These are phyloP conservation scores for Thymus quinquecostatus DNA, from an alignment of 257 asterid species.

Conservation along the genomic window DNA sequence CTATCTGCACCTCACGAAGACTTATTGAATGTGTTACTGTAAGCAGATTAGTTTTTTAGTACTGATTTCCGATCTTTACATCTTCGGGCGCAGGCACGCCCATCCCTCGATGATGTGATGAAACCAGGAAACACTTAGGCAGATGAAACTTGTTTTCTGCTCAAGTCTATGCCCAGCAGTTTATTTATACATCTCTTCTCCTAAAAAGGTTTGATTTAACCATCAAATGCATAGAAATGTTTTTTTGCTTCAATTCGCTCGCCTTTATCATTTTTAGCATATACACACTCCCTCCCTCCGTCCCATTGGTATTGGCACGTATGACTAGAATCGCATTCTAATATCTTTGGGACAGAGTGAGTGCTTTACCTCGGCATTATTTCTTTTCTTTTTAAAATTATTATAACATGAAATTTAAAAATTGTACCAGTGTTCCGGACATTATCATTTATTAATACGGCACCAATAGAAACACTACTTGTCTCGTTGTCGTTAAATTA, in stretches of 20 bases:
- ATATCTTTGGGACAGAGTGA: too few relatives aligned
- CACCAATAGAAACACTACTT: too few relatives aligned
- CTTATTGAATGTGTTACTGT: not conserved
- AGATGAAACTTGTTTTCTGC: slow-evolving; percentile 17
- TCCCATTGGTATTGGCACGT: too few relatives aligned
- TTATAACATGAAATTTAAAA: too few relatives aligned
- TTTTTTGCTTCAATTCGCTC: not conserved
- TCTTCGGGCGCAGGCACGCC: slow-evolving; percentile 18
- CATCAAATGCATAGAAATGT: not conserved
- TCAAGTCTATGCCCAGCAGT: not conserved
- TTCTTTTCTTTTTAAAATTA: too few relatives aligned
- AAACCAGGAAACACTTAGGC: slow-evolving; percentile 9
- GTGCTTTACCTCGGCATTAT: too few relatives aligned
- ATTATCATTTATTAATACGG: too few relatives aligned
- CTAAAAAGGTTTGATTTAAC: not conserved
- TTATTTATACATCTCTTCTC: not conserved
- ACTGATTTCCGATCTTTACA: slow-evolving; percentile 12
- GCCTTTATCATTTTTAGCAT: too few relatives aligned
- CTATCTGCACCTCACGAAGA: slow-evolving; percentile 5
- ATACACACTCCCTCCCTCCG: too few relatives aligned
- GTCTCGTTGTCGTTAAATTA: too few relatives aligned
- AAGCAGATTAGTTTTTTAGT: slow-evolving; percentile 11
- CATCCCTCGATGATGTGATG: not conserved
- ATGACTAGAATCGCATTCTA: too few relatives aligned
- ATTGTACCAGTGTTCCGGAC: too few relatives aligned